phyloP scores from a whole-genome alignment of 139 green algal genomes.

The Haematococcus lacustris region DNA sequence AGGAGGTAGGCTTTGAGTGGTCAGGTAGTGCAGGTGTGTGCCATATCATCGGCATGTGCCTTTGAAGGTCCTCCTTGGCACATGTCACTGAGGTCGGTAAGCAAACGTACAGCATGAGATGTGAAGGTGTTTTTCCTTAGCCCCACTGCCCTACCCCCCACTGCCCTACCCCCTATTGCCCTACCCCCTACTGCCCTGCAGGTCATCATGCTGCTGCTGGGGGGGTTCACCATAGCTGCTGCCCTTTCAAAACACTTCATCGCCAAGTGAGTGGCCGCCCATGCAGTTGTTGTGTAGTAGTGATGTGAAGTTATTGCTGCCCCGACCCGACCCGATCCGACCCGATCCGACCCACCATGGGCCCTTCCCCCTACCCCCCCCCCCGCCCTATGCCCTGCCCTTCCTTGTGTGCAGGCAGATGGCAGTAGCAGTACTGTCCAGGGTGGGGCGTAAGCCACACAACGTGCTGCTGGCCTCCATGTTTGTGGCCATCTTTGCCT shows the following conservation, averaged over 20 bases:
- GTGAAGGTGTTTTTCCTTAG: neutral
- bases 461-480: slow-evolving; percentile 62
- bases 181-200: slow-evolving; percentile 13
- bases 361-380: no score
- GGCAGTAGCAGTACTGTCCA: slow-evolving; percentile 34
- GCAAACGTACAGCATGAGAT: neutral
- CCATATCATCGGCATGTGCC: no score
- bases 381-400: no score
- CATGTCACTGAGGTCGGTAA: no score
- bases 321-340: no score
- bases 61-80: no score
- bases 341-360: no score
- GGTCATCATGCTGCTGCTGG: slow-evolving; percentile 70
- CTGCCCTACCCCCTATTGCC: no score
- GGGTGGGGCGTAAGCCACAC: slow-evolving; percentile 38
- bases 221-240: slow-evolving; percentile 64
- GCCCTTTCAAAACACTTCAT: slow-evolving; percentile 71
- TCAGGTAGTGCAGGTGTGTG: no score
- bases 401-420: slow-evolving; percentile 23
- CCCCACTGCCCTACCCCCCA: neutral
- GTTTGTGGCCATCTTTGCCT: slow-evolving; percentile 57
- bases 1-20: no score
- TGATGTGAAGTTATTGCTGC: no score
- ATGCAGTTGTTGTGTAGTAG: no score
- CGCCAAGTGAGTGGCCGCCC: slow-evolving; percentile 54